Evolutionary conservation across 805 yeast genomes (phyloP), one percentile per base, ranked within the genome.

Genomic region (Isabelozyma pseudorhagii): DNA sequence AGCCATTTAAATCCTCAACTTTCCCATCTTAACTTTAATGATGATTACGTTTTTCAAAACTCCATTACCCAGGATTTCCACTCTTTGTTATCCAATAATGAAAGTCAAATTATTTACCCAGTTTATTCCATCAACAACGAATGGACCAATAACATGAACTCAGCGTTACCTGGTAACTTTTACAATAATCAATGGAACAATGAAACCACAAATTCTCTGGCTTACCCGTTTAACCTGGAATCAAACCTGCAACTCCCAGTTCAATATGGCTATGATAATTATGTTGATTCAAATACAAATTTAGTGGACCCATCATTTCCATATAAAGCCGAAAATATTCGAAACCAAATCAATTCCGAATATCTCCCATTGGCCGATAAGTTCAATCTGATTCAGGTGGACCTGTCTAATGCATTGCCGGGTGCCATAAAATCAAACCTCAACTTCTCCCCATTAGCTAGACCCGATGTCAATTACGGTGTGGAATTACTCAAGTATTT

Each of bases 91-190:
- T 47, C 57, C 7, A 51, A 57, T 43, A 57, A 56, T 31, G 67
- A 66, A 41, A 51, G 55, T 46, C 61, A 69, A 25, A 72, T 72
- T 47, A 67, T 72, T 17, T 72, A 72, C 48, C 77, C 77, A 1
- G 65, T 72, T 11, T 72, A 72, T 49, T 57, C 67, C 4, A 53
- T 68, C 39, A 52, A 49, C 36, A 40, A 40, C 18, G 10, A 38
- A 14, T 14, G 21, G 21, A 14, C 17, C 40, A 41, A 41, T 17
- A 18, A 13, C 11, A 5, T 13, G 36, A 31, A 31, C n/a, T 13
- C 36, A 1, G n/a, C 36, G 4, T 31, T 31, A 31, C 10, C 36
- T 8, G 8, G 5, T 31, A 31, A 31, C n/a, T 13, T 10, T 2
- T 31, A 10, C n/a, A 31, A 8, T 31, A 31, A 31, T 13, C 36